Percentiles rank a stretch among this genome's conserved stretches.
These are phyloP conservation scores for Trifolium pratense DNA, from an alignment of 306 rosid species.

Conservation along the genomic window DNA sequence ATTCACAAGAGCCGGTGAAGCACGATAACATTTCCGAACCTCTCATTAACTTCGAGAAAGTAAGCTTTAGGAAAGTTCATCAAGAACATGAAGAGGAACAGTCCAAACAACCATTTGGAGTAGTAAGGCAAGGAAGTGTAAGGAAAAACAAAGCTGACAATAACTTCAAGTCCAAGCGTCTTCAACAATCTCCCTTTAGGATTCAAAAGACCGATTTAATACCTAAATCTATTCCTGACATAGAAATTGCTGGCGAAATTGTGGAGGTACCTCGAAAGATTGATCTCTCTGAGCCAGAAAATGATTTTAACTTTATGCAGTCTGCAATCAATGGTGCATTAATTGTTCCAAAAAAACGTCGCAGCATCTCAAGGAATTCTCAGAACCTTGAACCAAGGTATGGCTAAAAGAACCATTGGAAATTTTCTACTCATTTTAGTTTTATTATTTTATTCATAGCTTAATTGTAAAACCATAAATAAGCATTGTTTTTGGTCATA, in stretches of 20 bases:
- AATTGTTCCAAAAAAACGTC: constrained; percentile 55
- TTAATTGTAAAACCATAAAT: background rate
- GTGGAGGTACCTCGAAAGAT: constrained; percentile 63
- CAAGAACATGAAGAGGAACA: constrained; percentile 77
- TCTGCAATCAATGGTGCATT: constrained; percentile 53
- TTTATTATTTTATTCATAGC: constrained; percentile 1
- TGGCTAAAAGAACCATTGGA: constrained; percentile 19
- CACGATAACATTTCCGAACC: constrained; percentile 57
- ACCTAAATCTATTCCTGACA: constrained; percentile 53
- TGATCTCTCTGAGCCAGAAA: constrained; percentile 74
- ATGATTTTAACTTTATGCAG: constrained; percentile 55
- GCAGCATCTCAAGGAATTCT: constrained; percentile 66
- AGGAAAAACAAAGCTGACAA: constrained; percentile 67
- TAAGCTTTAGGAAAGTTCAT: constrained; percentile 59
- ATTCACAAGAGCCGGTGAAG: constrained; percentile 54
- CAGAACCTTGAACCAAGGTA: constrained; percentile 85
- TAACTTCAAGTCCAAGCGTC: constrained; percentile 69
- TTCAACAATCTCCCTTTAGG: constrained; percentile 61
- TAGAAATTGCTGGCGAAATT: constrained; percentile 46
- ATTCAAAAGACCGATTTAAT: constrained; percentile 58
- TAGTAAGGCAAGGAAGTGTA: constrained; percentile 64
- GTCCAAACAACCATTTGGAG: constrained; percentile 60
- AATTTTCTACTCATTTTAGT: background rate
- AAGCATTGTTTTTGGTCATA: constrained; percentile 8
- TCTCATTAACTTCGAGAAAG: constrained; percentile 55